phyloP scores from a whole-genome alignment of 2,329 filamentous ascomycete genomes.

The Macrophomina pseudophaseolina region DNA sequence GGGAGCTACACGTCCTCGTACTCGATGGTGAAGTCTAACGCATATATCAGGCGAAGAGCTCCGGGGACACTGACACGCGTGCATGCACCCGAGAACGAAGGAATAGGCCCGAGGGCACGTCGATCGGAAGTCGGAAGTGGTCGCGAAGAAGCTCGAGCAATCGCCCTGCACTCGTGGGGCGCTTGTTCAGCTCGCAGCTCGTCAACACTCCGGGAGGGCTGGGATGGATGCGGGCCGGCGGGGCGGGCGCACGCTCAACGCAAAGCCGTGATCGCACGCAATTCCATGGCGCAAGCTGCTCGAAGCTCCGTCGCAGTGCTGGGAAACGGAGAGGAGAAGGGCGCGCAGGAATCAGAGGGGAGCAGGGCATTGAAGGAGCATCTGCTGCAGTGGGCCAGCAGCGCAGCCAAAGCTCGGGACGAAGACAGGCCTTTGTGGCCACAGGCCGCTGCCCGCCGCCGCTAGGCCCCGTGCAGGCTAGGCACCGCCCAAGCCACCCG shows the following conservation, averaged over 20 bases:
- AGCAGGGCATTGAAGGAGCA: neutral
- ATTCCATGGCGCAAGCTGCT: neutral
- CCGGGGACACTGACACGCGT: slow-evolving; percentile 6
- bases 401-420: neutral
- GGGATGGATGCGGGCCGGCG: too few species aligned
- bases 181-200: too few species aligned
- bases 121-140: neutral
- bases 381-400: neutral
- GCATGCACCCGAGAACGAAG: neutral
- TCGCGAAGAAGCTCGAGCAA: neutral
- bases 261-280: neutral
- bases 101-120: neutral
- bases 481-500: neutral
- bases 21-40: neutral
- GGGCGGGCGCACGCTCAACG: neutral
- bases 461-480: neutral
- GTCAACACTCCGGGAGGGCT: neutral
- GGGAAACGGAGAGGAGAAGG: neutral
- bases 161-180: neutral
- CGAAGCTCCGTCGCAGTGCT: neutral
- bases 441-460: neutral
- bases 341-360: neutral
- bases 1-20: neutral
- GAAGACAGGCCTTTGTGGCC: neutral
- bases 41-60: slow-evolving; percentile 6